These are phyloP conservation scores for Fusarium guadeloupense DNA, from an alignment of 2,329 filamentous ascomycete species.

Conservation along the genomic window DNA sequence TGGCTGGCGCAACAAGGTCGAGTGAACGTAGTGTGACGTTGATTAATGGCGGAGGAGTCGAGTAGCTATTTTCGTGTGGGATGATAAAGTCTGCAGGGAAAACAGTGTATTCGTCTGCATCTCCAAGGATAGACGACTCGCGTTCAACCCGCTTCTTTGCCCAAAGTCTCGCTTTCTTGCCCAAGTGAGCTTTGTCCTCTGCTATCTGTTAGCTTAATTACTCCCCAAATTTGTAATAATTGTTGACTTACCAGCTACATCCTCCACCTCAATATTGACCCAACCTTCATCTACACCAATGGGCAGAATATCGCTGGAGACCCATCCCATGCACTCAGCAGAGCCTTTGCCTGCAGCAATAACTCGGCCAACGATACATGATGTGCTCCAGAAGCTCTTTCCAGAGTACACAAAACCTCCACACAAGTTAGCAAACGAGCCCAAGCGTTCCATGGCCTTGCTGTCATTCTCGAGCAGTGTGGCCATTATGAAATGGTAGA, in stretches of 20 bases:
- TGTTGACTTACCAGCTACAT: constrained; percentile 57
- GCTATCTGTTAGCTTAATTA: constrained; percentile 24
- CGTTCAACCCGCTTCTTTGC: constrained; percentile 67
- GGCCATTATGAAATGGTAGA: constrained; percentile 72
- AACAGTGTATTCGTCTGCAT: constrained; percentile 62
- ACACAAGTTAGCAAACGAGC: constrained; percentile 69
- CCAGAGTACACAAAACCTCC: constrained; percentile 70
- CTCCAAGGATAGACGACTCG: constrained; percentile 68
- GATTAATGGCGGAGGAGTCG: constrained; percentile 57
- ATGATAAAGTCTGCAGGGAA: constrained; percentile 71
- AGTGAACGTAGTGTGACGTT: constrained; percentile 61
- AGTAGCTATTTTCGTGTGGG: constrained; percentile 65
- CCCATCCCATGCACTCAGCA: constrained; percentile 74
- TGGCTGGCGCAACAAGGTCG: constrained; percentile 56
- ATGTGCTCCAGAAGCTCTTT: constrained; percentile 75
- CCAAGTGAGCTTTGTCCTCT: constrained; percentile 61
- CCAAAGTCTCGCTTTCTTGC: constrained; percentile 68
- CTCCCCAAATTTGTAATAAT: not conserved
- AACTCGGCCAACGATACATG: constrained; percentile 71
- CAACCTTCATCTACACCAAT: constrained; percentile 63
- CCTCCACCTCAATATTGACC: constrained; percentile 66
- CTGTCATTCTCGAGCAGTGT: constrained; percentile 71
- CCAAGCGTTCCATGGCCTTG: constrained; percentile 66
- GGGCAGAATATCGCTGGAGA: constrained; percentile 68
- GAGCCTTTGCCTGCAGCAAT: constrained; percentile 69